These are phyloP conservation scores for Coemansia sp. DNA, from an alignment of 192 early-diverging fungal species.

Conservation along the genomic window DNA sequence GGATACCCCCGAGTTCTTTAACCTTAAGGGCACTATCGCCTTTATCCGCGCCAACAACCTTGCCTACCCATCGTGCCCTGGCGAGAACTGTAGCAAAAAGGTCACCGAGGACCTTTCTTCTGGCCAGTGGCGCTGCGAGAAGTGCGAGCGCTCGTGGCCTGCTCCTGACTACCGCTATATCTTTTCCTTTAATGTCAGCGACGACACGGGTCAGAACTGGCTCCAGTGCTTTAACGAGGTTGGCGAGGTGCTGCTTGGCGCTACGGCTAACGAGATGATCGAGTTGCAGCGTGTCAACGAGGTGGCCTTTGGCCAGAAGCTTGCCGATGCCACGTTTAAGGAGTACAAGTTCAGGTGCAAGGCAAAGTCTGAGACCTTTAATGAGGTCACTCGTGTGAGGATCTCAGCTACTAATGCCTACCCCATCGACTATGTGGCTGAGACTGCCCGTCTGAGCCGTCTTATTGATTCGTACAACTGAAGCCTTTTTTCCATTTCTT, in stretches of 20 bases:
- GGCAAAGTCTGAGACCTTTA: constrained; percentile 81
- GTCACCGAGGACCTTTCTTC: constrained; percentile 59
- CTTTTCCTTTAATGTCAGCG: constrained; percentile 65
- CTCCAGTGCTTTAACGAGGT: constrained; percentile 85
- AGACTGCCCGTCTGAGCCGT: constrained; percentile 50
- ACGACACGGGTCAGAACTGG: constrained; percentile 81
- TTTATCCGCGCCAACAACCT: constrained; percentile 67
- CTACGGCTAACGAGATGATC: constrained; percentile 67
- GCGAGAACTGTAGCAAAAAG: constrained; percentile 84
- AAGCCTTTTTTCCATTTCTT: constrained; percentile 4
- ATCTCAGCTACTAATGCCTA: constrained; percentile 48
- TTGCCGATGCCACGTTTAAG: constrained; percentile 65
- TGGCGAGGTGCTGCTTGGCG: constrained; percentile 66
- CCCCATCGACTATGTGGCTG: constrained; percentile 63
- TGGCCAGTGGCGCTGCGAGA: constrained; percentile 87
- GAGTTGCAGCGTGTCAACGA: constrained; percentile 56
- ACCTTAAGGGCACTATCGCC: constrained; percentile 65
- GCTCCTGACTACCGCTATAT: constrained; percentile 85
- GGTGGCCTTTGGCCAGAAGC: constrained; percentile 51
- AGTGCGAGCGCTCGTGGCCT: constrained; percentile 70
- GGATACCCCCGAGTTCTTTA: constrained; percentile 76
- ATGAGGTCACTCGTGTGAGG: constrained; percentile 60
- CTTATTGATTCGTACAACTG: constrained; percentile 46
- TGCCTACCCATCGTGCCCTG: constrained; percentile 85
- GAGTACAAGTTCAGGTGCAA: constrained; percentile 71